Evolutionary conservation across 2,329 filamentous ascomycete species (phyloP).

Genomic region (Sporothrix luriei): DNA sequence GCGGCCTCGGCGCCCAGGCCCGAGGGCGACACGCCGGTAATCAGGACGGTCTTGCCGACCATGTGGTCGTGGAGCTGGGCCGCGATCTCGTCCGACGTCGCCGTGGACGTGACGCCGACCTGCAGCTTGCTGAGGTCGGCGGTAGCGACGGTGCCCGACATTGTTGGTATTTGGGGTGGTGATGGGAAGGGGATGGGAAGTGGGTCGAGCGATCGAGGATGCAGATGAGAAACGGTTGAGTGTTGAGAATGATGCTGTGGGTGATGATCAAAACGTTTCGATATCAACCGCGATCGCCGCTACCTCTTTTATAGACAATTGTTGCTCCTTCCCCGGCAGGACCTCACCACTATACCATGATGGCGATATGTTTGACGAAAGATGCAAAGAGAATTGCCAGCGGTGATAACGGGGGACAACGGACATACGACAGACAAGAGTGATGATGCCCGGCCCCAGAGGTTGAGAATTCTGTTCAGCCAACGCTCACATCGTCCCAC

Average conservation of each 20-base stretch:
- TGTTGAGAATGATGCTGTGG: constrained; percentile 3
- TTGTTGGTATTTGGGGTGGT: not conserved
- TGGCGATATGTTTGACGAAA: not conserved
- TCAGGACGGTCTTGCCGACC: constrained; percentile 34
- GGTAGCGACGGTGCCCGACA: not conserved
- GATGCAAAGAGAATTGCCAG: not conserved
- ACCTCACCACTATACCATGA: not conserved
- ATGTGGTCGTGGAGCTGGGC: constrained; percentile 31
- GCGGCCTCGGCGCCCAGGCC: constrained; percentile 33
- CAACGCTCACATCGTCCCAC: not conserved
- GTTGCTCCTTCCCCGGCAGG: not conserved
- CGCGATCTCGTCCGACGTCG: constrained; percentile 32
- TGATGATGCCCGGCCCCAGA: not conserved
- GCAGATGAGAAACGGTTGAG: not conserved
- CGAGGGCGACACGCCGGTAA: constrained; percentile 34
- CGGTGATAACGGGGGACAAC: not conserved
- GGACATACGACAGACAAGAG: not conserved
- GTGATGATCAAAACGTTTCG: constrained; percentile 15
- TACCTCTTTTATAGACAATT: constrained; percentile 2
- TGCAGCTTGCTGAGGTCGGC: constrained; percentile 17
- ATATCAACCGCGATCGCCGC: not conserved
- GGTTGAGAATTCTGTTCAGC: not conserved
- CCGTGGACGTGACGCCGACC: not conserved
- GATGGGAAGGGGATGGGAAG: not conserved
- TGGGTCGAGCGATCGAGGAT: constrained; percentile 5